These are phyloP conservation scores for Amanita brunnescens DNA, from an alignment of 768 basidiomycete genomes.

Conservation along the genomic window DNA sequence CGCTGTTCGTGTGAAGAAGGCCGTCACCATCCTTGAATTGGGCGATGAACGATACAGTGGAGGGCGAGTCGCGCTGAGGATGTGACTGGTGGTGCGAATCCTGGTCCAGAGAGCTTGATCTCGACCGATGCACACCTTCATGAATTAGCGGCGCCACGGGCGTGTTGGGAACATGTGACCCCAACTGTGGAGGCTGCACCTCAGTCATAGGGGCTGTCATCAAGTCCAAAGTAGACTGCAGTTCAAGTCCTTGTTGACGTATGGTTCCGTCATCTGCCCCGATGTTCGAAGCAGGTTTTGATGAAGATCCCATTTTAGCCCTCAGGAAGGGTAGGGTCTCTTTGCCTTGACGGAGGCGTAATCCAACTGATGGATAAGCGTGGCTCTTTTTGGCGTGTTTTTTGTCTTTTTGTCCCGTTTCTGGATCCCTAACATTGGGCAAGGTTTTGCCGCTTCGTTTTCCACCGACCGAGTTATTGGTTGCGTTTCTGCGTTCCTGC, in stretches of 20 bases:
- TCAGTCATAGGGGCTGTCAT: background rate
- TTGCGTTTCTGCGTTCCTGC: background rate
- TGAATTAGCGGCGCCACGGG: background rate
- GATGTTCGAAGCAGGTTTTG: background rate
- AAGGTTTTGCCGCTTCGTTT: background rate
- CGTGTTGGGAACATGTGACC: background rate
- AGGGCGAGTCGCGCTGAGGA: background rate
- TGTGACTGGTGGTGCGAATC: background rate
- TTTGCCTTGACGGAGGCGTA: slow-evolving; percentile 36
- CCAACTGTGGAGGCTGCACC: background rate
- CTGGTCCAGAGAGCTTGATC: background rate
- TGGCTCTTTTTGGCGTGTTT: slow-evolving; percentile 32
- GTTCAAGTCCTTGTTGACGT: background rate
- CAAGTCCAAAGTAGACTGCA: background rate
- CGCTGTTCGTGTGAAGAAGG: background rate
- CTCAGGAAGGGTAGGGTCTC: slow-evolving; percentile 13
- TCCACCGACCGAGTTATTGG: background rate
- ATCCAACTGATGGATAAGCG: slow-evolving; percentile 34
- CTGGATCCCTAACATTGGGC: slow-evolving; percentile 3
- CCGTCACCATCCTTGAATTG: background rate
- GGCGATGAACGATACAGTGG: background rate
- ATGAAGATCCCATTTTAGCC: slow-evolving; percentile 3
- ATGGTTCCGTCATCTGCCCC: background rate
- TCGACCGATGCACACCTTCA: background rate
- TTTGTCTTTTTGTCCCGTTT: slow-evolving; percentile 23